Base-by-base conservation (phyloP, 768 basidiomycete genomes). In the Agrocybe praecox region DNA sequence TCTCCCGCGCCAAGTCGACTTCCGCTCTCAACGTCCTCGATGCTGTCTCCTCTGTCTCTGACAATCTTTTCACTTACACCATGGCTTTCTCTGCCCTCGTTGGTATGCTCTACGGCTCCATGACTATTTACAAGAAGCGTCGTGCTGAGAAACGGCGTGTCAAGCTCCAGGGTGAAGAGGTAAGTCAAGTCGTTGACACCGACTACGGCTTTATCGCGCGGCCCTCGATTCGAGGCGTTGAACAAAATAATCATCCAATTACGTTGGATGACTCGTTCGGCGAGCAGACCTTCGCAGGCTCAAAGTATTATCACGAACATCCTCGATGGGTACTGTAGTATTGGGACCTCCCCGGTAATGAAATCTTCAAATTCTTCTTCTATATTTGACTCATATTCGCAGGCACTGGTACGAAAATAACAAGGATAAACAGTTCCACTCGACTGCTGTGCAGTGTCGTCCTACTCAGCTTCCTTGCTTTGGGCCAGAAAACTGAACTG, bases 121-220 rank as follows among this genome's bases (percentile, higher is more conserved):
- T 72, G 57, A 76, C 71, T 59, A 65, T 75, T 61, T 60, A 76
- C 64, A 73, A 72, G 69, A 76, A 74, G 53, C 66, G 70, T 53
- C 74, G 79, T 46, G 74, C 74, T 32, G 69, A 72, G 55, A 67
- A 74, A 58, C 71, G 69, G 48, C 74, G 74, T 56, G 63, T 78
- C 63, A 74, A 72, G 69, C 72, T 81, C 55, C 69, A 72, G 34
- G 80, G 80, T 65, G 76, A 77, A 58, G 80, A 81, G 77, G 80
- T 81, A 71, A 78, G 78, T 77, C 65, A 74, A 66, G 69, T 72
- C 57, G 67, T 72, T 54, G 52, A 60, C 59, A 59, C 61, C 63
- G 62, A 69, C 64, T 78, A 77, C 60, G 74, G 77, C 62, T 66
- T 74, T 59, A 70, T 75, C 62, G 60, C 69, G 57, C 65, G 63